Base-by-base conservation (phyloP, 805 yeast species). In the Cyberlindnera euphorbiae region DNA sequence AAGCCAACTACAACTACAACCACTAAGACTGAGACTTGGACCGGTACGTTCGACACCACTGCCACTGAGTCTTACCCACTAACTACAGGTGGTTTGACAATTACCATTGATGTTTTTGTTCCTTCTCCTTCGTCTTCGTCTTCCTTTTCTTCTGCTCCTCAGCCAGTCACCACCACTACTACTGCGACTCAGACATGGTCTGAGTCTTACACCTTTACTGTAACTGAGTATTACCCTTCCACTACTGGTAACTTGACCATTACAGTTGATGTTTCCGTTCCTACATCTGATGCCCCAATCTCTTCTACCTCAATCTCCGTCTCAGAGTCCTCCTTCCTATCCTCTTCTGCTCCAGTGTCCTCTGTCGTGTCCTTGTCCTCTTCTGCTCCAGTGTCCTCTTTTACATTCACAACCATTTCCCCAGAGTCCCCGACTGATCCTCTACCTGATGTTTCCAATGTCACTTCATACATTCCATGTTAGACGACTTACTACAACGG, bases 181-280 rank as follows among this genome's bases (percentile, higher is more conserved):
- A 42, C 44, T 24, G 34, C 14, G 13, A 29, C 45, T 8, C 8
- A 11, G 3, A 38, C 44, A 8, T 39, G 46, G 38, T 8, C 18
- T 4, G 19, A 26, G 13, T 1, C 27, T 11, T 38, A 28, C 25
- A 30, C 36, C 14, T 32, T 39, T 10, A 41, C 45, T 14, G 30
- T 38, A 15, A 41, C 42, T 30, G 38, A 17, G 17, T 33, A 43
- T 17, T 21, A 13, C 18, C 12, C 37, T 9, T 28, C 41, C 8
- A 36, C 37, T 9, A 36, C 34, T 24, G 42, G 38, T 25, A 41
- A 32, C 28, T 9, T 28, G 3, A 43, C 40, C 2, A n/a, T 36
- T 27, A 39, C 39, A 15, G 36, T 39, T 27, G 34, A 30, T 33
- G 38, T 38, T 17, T 23, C 30, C 18, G 37, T 38, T 30, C 41